These are phyloP conservation scores for Blastocystis sp. DNA, from an alignment of 352 stramenopile genomes.

Conservation along the genomic window DNA sequence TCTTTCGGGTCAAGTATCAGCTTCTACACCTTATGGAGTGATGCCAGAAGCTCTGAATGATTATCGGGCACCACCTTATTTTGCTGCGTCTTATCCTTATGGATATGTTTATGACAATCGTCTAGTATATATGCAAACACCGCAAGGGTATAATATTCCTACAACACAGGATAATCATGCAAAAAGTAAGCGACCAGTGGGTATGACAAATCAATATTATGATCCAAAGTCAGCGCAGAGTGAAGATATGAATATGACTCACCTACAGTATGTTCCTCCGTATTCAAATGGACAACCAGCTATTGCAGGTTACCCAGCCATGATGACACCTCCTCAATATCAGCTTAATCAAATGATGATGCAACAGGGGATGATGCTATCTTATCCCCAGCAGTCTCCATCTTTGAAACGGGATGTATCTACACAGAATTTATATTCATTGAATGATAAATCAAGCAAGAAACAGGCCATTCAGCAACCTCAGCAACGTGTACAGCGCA, in stretches of 20 bases:
- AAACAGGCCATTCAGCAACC: neutral
- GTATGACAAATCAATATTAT: neutral
- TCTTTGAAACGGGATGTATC: neutral
- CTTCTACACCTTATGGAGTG: neutral
- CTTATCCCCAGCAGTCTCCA: neutral
- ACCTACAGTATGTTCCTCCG: neutral
- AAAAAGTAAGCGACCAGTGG: neutral
- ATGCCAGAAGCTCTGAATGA: constrained; percentile 13
- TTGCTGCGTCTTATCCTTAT: constrained; percentile 1
- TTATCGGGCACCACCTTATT: neutral
- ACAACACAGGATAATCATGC: neutral
- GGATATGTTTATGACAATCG: neutral
- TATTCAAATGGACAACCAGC: neutral
- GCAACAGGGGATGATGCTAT: constrained; percentile 5
- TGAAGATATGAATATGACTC: neutral
- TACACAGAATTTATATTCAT: neutral
- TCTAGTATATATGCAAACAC: constrained; percentile 1
- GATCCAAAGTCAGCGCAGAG: neutral
- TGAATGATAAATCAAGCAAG: constrained; percentile 8
- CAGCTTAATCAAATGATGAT: neutral
- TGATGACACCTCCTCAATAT: neutral
- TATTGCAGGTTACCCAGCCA: neutral
- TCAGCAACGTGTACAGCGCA: neutral
- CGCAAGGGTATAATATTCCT: neutral
- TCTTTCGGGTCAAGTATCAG: neutral